Evolutionary conservation across 495 filamentous ascomycete genomes (phyloP).

Genomic region (Annulohypoxylon nitens): DNA sequence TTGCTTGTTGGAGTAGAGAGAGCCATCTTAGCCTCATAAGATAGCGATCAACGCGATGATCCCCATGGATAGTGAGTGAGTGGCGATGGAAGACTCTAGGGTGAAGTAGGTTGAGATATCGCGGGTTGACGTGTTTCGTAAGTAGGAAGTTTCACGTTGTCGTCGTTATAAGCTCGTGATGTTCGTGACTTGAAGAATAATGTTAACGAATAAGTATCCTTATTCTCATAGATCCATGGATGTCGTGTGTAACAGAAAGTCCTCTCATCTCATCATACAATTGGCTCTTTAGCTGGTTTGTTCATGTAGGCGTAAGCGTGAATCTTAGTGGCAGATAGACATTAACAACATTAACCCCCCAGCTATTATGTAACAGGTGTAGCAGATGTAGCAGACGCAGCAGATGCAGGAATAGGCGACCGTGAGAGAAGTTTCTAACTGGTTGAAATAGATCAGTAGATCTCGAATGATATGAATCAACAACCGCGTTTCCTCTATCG

Average conservation of each 20-base stretch:
- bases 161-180: conserved; percentile 19
- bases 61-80: conserved; percentile 43
- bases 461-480: conserved; percentile 11
- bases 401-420: neutral
- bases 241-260: conserved; percentile 15
- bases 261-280: conserved; percentile 25
- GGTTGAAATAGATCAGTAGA: conserved; percentile 1
- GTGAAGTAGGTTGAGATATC: conserved; percentile 3
- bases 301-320: conserved; percentile 28
- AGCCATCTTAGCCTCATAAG: conserved; percentile 51
- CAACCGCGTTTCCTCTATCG: neutral
- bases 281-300: conserved; percentile 15
- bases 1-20: conserved; percentile 50
- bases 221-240: conserved; percentile 29
- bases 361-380: neutral
- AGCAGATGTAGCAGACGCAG: too few relatives aligned
- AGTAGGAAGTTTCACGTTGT: conserved; percentile 22
- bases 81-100: neutral
- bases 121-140: conserved; percentile 5
- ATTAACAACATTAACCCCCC: conserved; percentile 10
- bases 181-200: neutral
- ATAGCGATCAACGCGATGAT: conserved; percentile 38
- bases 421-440: neutral
- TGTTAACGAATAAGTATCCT: conserved; percentile 18
- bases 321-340: conserved; percentile 1